Percentiles rank a stretch among this genome's conserved stretches.
These are phyloP conservation scores for Huiozyma sinensis DNA, from an alignment of 805 yeast genomes.

Conservation along the genomic window DNA sequence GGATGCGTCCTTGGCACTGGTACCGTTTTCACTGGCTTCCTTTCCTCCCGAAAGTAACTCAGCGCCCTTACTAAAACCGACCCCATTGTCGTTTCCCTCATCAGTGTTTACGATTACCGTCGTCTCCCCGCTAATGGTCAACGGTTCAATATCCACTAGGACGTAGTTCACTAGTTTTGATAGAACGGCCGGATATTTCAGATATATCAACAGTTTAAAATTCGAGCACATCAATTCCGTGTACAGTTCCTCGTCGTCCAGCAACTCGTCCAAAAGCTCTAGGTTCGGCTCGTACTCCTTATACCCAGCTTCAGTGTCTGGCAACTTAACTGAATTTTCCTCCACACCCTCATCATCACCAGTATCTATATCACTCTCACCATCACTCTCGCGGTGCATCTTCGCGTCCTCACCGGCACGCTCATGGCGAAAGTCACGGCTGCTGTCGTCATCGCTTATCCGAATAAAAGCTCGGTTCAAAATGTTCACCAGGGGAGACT, in stretches of 20 bases:
- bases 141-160: slow-evolving; percentile 24
- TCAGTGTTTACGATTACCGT: slow-evolving; percentile 3
- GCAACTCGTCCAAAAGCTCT: slow-evolving; percentile 41
- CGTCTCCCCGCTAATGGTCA: slow-evolving; percentile 2
- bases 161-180: slow-evolving; percentile 58
- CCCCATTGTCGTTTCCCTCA: background rate
- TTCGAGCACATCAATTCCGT: slow-evolving; percentile 67
- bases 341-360: slow-evolving; percentile 7
- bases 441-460: slow-evolving; percentile 6
- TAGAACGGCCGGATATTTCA: slow-evolving; percentile 69
- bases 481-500: slow-evolving; percentile 44
- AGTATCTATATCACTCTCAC: slow-evolving; percentile 6
- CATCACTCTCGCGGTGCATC: background rate
- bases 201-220: slow-evolving; percentile 63
- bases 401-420: slow-evolving; percentile 2
- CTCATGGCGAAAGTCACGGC: background rate
- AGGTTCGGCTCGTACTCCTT: slow-evolving; percentile 33
- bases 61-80: slow-evolving; percentile 5
- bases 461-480: slow-evolving; percentile 30
- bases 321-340: slow-evolving; percentile 21
- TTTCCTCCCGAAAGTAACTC: slow-evolving; percentile 7
- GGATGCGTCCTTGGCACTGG: slow-evolving; percentile 3
- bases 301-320: slow-evolving; percentile 27
- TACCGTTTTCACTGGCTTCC: background rate
- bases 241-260: slow-evolving; percentile 65